Conservation (phyloP, 352 stramenopile genomes). For the Pythium aphanidermatum region DNA sequence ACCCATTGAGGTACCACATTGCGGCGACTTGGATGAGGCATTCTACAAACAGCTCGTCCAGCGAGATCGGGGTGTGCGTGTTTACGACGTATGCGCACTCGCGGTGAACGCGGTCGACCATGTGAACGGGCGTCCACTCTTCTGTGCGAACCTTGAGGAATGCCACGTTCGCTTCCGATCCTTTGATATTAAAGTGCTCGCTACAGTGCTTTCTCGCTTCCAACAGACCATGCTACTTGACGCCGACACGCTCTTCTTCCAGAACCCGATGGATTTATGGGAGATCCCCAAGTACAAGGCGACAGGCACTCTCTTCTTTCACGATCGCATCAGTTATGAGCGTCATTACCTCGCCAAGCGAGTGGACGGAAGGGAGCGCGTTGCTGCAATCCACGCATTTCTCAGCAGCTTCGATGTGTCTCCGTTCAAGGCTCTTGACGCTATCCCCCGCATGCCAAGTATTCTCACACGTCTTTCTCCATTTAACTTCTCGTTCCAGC, state of each 20-base stretch:
- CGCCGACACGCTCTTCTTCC: conserved; percentile 46
- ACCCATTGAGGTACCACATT: conserved; percentile 35
- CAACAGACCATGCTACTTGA: conserved; percentile 45
- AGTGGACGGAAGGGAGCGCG: neutral
- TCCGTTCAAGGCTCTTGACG: neutral
- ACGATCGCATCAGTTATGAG: conserved; percentile 46
- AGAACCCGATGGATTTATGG: conserved; percentile 32
- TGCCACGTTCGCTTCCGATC: conserved; percentile 12
- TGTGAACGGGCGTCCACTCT: conserved; percentile 1
- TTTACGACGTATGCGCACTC: conserved; percentile 7
- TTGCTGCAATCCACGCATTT: no score
- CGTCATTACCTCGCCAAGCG: conserved; percentile 23
- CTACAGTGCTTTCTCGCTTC: conserved; percentile 38
- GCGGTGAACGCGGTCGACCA: neutral
- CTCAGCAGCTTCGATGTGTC: conserved; percentile 10
- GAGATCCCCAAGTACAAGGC: conserved; percentile 22
- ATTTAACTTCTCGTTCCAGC: neutral
- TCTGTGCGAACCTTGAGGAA: conserved; percentile 6
- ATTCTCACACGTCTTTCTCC: conserved; percentile 7
- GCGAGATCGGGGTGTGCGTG: neutral
- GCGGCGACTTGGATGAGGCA: conserved; percentile 27
- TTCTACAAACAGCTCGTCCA: conserved; percentile 8
- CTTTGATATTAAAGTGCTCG: conserved; percentile 22
- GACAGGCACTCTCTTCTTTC: conserved; percentile 50
- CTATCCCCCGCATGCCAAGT: conserved; percentile 1